Evolutionary conservation across 1,284 basidiomycete genomes (phyloP).

Genomic region (Ceratobasidium sp.): DNA sequence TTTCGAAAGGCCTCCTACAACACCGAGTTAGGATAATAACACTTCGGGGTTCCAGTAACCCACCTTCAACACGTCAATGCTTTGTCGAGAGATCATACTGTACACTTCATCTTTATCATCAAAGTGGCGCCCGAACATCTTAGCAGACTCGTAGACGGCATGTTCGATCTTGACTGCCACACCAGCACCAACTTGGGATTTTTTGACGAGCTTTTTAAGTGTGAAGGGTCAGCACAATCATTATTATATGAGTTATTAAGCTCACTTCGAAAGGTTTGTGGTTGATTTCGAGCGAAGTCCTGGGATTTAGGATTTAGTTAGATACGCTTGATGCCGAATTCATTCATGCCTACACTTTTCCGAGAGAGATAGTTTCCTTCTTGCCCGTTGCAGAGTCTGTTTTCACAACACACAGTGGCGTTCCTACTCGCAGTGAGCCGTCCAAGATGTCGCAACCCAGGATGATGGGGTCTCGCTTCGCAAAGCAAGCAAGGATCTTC

Average conservation of each 20-base stretch:
- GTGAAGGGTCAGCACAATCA: conserved; percentile 8
- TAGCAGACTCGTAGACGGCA: conserved; percentile 94
- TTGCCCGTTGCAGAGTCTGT: conserved; percentile 87
- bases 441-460: conserved; percentile 97
- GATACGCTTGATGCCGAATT: not conserved
- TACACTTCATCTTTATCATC: conserved; percentile 96
- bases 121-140: conserved; percentile 95
- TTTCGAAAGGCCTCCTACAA: conserved; percentile 85
- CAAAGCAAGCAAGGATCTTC: conserved; percentile 93
- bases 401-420: conserved; percentile 96
- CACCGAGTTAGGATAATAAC: conserved; percentile 41
- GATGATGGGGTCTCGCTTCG: conserved; percentile 98
- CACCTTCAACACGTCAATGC: conserved; percentile 95
- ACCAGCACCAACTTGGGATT: conserved; percentile 92
- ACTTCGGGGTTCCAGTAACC: conserved; percentile 46
- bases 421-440: conserved; percentile 92
- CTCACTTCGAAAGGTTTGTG: conserved; percentile 84
- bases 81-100: conserved; percentile 90
- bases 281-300: conserved; percentile 95
- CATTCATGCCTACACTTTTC: conserved; percentile 83
- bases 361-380: conserved; percentile 91
- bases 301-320: conserved; percentile 56
- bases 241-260: conserved; percentile 35
- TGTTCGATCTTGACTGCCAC: conserved; percentile 99
- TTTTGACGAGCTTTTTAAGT: conserved; percentile 82